Evolutionary conservation across 208 protist genomes (phyloP).

Genomic region (Trypanosoma platydactyli): DNA sequence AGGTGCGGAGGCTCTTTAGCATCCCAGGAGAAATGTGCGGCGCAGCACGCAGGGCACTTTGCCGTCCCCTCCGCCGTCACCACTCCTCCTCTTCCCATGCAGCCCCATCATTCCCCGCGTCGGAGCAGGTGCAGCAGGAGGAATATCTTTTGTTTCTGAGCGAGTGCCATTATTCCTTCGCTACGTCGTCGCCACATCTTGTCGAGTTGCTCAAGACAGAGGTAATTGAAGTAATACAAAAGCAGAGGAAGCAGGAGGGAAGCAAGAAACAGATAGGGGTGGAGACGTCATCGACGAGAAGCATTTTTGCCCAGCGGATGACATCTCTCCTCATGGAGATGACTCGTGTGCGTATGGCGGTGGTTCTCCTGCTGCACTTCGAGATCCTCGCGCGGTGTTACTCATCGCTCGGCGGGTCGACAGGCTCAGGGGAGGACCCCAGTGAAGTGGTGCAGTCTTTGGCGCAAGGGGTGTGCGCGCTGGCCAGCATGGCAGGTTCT

Average conservation of each 20-base stretch:
- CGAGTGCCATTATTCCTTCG: constrained; percentile 25
- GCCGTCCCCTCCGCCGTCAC: too few relatives aligned
- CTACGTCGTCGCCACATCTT: constrained; percentile 10
- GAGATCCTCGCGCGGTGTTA: constrained; percentile 21
- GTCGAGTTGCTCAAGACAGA: not conserved
- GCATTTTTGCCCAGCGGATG: constrained; percentile 3
- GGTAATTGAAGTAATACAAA: not conserved
- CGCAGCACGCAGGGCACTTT: not conserved
- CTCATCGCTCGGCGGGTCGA: not conserved
- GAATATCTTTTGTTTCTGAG: not conserved
- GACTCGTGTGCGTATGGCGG: constrained; percentile 27
- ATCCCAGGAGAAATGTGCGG: constrained; percentile 8
- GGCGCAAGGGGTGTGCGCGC: constrained; percentile 23
- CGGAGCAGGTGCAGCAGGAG: not conserved
- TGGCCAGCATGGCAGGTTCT: constrained; percentile 7
- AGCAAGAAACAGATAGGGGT: not conserved
- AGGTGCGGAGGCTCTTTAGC: constrained; percentile 16
- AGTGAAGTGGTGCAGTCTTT: not conserved
- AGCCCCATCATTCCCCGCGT: not conserved
- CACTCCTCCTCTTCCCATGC: not conserved
- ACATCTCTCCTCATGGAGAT: constrained; percentile 20
- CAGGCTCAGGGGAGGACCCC: not conserved
- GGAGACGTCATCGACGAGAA: not conserved
- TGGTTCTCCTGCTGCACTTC: constrained; percentile 24
- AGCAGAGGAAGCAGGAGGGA: not conserved